phyloP scores from a whole-genome alignment of 768 basidiomycete species.

The Piloderma croceum region DNA sequence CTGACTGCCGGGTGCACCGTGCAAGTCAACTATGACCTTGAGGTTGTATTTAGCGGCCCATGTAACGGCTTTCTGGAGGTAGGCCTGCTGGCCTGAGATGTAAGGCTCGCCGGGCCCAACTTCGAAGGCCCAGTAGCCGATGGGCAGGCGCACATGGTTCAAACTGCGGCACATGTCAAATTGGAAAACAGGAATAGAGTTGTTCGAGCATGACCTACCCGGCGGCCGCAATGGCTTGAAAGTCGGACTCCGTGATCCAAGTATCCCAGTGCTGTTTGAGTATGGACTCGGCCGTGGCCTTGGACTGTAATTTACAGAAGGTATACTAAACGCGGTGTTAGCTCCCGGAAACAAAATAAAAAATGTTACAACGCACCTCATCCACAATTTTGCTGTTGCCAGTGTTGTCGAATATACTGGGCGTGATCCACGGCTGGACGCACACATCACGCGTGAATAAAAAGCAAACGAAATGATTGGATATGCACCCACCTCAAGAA shows the following conservation, averaged over 20 bases:
- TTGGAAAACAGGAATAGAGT: neutral
- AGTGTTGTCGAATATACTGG: slow-evolving; percentile 67
- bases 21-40: slow-evolving; percentile 42
- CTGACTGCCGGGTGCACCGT: slow-evolving; percentile 77
- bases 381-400: slow-evolving; percentile 33
- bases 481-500: slow-evolving; percentile 38
- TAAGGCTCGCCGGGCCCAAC: slow-evolving; percentile 73
- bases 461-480: slow-evolving; percentile 34
- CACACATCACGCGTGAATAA: slow-evolving; percentile 31
- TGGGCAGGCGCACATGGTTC: slow-evolving; percentile 79
- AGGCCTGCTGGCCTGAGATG: slow-evolving; percentile 70
- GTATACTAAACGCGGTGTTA: slow-evolving; percentile 52
- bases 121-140: slow-evolving; percentile 90
- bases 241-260: slow-evolving; percentile 82
- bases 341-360: neutral
- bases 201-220: slow-evolving; percentile 41
- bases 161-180: slow-evolving; percentile 38
- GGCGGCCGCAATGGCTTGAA: slow-evolving; percentile 65
- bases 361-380: slow-evolving; percentile 8
- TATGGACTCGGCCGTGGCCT: slow-evolving; percentile 39
- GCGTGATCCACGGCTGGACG: slow-evolving; percentile 68
- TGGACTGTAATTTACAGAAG: slow-evolving; percentile 58
- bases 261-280: slow-evolving; percentile 72
- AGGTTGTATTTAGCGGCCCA: slow-evolving; percentile 71
- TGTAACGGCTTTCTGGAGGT: slow-evolving; percentile 55